Evolutionary conservation across 192 early-diverging fungal genomes (phyloP).

Genomic region (Chytriomyces confervae): DNA sequence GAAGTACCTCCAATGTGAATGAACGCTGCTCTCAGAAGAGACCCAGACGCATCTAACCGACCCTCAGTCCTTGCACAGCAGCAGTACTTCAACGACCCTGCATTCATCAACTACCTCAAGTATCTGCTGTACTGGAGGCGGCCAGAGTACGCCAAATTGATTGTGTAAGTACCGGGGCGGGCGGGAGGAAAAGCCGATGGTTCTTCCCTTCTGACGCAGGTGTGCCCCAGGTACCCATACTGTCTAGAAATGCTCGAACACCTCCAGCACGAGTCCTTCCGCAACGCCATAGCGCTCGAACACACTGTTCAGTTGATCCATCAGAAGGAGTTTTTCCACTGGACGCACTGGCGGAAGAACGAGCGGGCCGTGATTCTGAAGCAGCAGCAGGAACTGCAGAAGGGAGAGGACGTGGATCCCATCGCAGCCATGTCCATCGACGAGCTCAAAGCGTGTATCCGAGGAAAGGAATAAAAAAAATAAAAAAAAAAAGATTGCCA

Average conservation of each 20-base stretch:
- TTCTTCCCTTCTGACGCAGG: not conserved
- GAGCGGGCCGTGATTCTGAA: slow-evolving; percentile 10
- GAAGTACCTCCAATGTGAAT: slow-evolving; percentile 85
- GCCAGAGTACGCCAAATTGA: slow-evolving; percentile 89
- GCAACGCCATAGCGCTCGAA: slow-evolving; percentile 73
- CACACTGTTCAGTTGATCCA: slow-evolving; percentile 78
- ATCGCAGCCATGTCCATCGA: not conserved
- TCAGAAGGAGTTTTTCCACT: slow-evolving; percentile 80
- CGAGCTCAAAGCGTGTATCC: not conserved
- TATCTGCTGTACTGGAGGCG: slow-evolving; percentile 91
- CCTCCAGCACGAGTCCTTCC: slow-evolving; percentile 81
- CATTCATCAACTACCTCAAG: slow-evolving; percentile 87
- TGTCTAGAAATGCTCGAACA: slow-evolving; percentile 83
- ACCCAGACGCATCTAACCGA: not conserved
- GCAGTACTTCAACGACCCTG: slow-evolving; percentile 80
- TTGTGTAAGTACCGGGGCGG: slow-evolving; percentile 62
- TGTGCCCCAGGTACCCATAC: slow-evolving; percentile 78
- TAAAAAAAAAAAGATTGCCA: no score
- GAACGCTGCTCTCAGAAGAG: no score
- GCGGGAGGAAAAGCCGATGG: not conserved
- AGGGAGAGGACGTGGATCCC: not conserved
- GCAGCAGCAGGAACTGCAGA: slow-evolving; percentile 6
- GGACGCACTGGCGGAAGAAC: slow-evolving; percentile 64
- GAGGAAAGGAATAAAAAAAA: not conserved
- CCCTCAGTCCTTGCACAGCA: slow-evolving; percentile 78